A percentile compares a stretch with the other conserved stretches of the same genome.
Evolutionary conservation across 352 stramenopile species (phyloP).

Genomic region (Poterioochromonas sp.): DNA sequence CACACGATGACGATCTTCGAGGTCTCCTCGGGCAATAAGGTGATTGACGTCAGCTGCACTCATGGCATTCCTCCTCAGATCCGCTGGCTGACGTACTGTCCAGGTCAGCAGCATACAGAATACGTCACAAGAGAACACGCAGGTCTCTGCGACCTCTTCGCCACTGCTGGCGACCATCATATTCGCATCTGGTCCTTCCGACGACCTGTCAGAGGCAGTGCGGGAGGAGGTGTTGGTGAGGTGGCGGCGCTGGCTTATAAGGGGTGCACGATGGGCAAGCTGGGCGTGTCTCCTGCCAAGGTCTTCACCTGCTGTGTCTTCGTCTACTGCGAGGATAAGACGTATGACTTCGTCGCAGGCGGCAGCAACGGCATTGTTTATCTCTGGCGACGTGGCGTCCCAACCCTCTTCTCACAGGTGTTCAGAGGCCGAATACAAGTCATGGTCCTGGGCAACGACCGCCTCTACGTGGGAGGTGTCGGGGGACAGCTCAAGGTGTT

Average conservation of each 20-base stretch:
- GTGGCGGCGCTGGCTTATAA: neutral
- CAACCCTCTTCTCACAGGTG: neutral
- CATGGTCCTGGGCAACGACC: neutral
- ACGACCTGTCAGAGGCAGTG: neutral
- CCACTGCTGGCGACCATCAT: conserved; percentile 7
- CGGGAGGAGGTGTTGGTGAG: neutral
- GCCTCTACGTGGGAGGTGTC: neutral
- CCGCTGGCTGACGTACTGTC: neutral
- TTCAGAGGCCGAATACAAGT: neutral
- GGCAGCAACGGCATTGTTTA: conserved; percentile 17
- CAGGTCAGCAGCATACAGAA: neutral
- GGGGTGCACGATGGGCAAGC: neutral
- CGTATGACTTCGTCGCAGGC: conserved; percentile 1
- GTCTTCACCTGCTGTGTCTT: neutral
- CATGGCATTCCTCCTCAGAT: conserved; percentile 15
- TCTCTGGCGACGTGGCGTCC: neutral
- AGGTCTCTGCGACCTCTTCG: conserved; percentile 14
- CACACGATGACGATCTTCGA: neutral
- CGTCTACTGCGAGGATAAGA: neutral
- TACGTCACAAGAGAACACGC: conserved; percentile 2
- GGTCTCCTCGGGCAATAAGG: neutral
- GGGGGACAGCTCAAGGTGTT: neutral
- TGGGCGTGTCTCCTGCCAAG: neutral
- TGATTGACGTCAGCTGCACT: neutral
- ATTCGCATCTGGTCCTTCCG: conserved; percentile 10